Conservation (phyloP, 2,329 filamentous ascomycete genomes). For the Penicillium sp. region DNA sequence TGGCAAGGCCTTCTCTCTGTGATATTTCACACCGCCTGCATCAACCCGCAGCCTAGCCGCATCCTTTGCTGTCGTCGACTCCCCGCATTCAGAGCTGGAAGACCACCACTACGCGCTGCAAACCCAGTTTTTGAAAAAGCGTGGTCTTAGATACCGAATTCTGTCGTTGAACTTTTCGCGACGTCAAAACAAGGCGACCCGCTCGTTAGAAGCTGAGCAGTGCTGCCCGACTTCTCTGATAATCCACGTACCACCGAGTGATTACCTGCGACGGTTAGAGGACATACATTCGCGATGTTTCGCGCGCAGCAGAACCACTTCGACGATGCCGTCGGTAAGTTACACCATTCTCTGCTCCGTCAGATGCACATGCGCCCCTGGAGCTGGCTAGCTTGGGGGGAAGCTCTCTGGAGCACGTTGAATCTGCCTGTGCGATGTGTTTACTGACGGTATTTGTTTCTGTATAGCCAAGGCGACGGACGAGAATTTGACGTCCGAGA, state of each 20-base stretch:
- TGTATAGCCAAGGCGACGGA: slow-evolving; percentile 77
- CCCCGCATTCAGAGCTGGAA: slow-evolving; percentile 20
- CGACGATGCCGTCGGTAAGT: slow-evolving; percentile 66
- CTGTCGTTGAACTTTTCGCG: background rate
- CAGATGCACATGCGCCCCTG: background rate
- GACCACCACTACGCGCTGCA: slow-evolving; percentile 4
- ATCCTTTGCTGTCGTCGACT: slow-evolving; percentile 7
- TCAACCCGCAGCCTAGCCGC: background rate
- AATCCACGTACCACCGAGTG: slow-evolving; percentile 4
- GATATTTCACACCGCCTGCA: background rate
- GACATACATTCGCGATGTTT: slow-evolving; percentile 47
- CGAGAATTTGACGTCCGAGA: slow-evolving; percentile 90
- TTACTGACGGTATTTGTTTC: slow-evolving; percentile 25
- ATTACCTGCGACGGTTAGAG: slow-evolving; percentile 6
- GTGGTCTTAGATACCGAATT: background rate
- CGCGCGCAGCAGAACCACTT: slow-evolving; percentile 65
- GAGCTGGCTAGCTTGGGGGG: background rate
- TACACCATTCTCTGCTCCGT: background rate
- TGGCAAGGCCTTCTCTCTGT: background rate
- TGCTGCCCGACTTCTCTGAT: slow-evolving; percentile 14
- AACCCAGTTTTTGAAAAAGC: background rate
- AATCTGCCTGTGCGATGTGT: background rate
- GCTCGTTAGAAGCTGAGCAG: slow-evolving; percentile 1
- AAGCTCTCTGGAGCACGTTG: background rate
- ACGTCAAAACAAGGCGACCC: background rate